Percentiles rank a stretch among this genome's conserved stretches.
phyloP scores from a whole-genome alignment of 345 rosid species.

The thale cress (Arabidopsis thaliana) region DNA sequence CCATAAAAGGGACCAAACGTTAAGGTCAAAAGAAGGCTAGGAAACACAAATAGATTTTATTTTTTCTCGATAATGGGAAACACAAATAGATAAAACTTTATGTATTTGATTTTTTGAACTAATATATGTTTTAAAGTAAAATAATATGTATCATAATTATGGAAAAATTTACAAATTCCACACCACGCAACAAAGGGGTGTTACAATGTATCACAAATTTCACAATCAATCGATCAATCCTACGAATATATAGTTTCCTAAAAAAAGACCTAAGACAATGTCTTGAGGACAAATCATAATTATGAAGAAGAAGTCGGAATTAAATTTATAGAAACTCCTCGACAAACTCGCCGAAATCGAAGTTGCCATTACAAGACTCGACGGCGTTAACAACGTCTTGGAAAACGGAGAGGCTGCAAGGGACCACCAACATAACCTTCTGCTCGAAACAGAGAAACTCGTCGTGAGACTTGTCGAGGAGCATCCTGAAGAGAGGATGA shows the following conservation, averaged over 20 bases:
- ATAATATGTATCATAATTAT: not conserved
- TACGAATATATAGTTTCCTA: slow-evolving; percentile 12
- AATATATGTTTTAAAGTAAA: not conserved
- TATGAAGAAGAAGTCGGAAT: not conserved
- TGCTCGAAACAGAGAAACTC: slow-evolving; percentile 69
- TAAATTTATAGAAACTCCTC: slow-evolving; percentile 64
- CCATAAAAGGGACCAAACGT: slow-evolving; percentile 15
- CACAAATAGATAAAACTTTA: not conserved
- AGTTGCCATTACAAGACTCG: slow-evolving; percentile 69
- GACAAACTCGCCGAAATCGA: slow-evolving; percentile 69
- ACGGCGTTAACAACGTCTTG: slow-evolving; percentile 73
- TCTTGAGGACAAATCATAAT: not conserved
- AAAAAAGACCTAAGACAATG: not conserved
- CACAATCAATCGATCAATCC: slow-evolving; percentile 26
- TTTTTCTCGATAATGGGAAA: no score
- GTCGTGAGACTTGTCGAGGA: slow-evolving; percentile 74
- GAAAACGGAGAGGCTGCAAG: slow-evolving; percentile 73
- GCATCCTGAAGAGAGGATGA: slow-evolving; percentile 84
- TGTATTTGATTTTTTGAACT: not conserved
- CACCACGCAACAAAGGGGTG: slow-evolving; percentile 51
- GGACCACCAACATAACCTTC: slow-evolving; percentile 65
- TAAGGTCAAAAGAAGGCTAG: not conserved
- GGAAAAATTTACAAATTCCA: slow-evolving; percentile 26
- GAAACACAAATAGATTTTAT: not conserved
- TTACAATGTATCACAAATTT: slow-evolving; percentile 31